Evolutionary conservation across 768 basidiomycete genomes (phyloP).

Genomic region (Gelatoporia subvermispora): DNA sequence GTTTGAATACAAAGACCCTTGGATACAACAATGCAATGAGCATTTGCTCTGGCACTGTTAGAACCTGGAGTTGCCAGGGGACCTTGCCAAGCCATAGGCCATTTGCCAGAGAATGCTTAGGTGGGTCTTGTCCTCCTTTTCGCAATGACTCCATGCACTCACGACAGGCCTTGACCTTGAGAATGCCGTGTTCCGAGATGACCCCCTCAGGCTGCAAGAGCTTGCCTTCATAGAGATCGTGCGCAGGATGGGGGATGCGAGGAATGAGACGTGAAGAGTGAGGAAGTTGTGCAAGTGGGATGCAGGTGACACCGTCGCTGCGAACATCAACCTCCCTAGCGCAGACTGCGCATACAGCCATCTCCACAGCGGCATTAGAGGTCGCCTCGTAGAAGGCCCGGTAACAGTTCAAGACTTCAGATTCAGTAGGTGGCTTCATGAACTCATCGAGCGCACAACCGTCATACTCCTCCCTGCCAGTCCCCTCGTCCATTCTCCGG

Average conservation of each 20-base stretch:
- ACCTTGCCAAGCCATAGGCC: conserved; percentile 34
- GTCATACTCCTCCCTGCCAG: too few relatives aligned
- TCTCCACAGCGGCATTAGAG: not conserved
- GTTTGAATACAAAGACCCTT: conserved; percentile 30
- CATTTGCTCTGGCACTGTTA: conserved; percentile 35
- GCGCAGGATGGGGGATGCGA: not conserved
- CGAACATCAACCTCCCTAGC: not conserved
- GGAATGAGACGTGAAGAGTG: not conserved
- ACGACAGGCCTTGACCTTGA: not conserved
- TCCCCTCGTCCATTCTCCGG: too few relatives aligned
- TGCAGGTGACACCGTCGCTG: not conserved
- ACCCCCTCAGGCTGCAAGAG: not conserved
- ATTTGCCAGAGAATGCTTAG: conserved; percentile 26
- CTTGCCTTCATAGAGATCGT: not conserved
- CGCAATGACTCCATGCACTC: not conserved
- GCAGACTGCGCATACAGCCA: not conserved
- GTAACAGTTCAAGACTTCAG: not conserved
- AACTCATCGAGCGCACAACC: not conserved
- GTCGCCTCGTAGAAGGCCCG: not conserved
- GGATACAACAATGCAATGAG: conserved; percentile 30
- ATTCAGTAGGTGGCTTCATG: not conserved
- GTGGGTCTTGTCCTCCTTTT: not conserved
- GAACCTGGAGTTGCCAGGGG: conserved; percentile 21
- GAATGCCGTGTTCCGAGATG: not conserved
- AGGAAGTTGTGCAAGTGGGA: not conserved